Evolutionary conservation across 2,329 filamentous ascomycete genomes (phyloP), one percentile per base, ranked within the genome.

Genomic region (Cordyceps militaris): DNA sequence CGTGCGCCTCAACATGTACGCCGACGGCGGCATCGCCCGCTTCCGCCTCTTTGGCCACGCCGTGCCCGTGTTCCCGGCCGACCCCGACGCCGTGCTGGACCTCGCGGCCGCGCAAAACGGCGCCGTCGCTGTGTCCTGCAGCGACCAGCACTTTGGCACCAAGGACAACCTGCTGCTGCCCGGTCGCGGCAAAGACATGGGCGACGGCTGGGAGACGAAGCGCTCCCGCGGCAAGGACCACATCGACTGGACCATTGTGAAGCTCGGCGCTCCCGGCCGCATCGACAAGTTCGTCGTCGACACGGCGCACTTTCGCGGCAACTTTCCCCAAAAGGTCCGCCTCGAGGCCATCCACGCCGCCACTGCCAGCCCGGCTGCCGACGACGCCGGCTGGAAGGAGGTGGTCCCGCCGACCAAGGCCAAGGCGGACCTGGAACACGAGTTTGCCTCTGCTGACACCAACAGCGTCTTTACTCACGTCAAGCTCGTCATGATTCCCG

Each of bases 401-500:
- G 74, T 91, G 23, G 75, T 91, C 60, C 74, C 76, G 58, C 80
- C 86, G 14, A 85, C 82, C 74, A 87, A 85, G 72, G 87, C 84
- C 59, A 84, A 85, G 1, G 85, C 89, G 19, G 88, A 93, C 69
- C 76, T 78, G 65, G 88, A 91, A 74, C 87, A 91, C 69, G 79
- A 81, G 61, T 89, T 87, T 68, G 74, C 73, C 32, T 80, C 76
- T 56, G 66, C 77, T 58, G 75, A 83, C 19, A 75, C 79, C 16
- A 32, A 23, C 38, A 79, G 77, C 68, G 74, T 77, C 2, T 88
- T 90, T 66, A 91, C 88, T 13, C 91, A 94, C 73, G 85, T 92
- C 23, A 97, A 96, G 80, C 77, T 97, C 69, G 88, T 90, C 34
- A 94, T 97, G 69, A 90, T 96, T 64, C 93, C 93, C 0, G 92